Conservation (phyloP, 1,284 basidiomycete genomes). For the Marasmius fiardii region DNA sequence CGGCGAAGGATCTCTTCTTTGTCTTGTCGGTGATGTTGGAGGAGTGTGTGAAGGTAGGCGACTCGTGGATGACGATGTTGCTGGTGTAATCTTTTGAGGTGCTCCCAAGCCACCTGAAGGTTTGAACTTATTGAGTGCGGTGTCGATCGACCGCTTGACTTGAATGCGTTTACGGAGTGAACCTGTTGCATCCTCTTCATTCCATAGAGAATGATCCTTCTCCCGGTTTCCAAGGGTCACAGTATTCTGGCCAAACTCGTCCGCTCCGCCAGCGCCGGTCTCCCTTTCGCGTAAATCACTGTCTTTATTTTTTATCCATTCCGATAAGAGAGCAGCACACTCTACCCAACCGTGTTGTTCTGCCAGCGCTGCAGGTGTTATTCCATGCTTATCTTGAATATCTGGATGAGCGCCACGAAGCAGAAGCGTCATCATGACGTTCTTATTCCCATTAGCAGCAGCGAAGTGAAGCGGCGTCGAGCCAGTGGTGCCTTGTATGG, state of each 20-base stretch:
- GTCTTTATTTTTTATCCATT: constrained; percentile 59
- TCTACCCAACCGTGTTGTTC: constrained; percentile 64
- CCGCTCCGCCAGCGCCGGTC: constrained; percentile 13
- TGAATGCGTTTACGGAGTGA: constrained; percentile 42
- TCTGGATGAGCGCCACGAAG: constrained; percentile 76
- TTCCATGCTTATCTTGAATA: constrained; percentile 81
- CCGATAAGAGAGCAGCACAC: constrained; percentile 55
- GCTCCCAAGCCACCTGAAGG: constrained; percentile 19
- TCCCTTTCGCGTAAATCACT: constrained; percentile 49
- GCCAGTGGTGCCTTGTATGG: constrained; percentile 77
- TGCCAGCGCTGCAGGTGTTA: constrained; percentile 76
- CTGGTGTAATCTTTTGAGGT: constrained; percentile 17
- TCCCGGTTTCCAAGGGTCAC: background rate
- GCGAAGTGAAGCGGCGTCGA: constrained; percentile 95
- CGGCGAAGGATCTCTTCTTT: constrained; percentile 34
- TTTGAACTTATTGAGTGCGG: constrained; percentile 54
- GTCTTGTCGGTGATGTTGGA: constrained; percentile 36
- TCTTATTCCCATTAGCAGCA: constrained; percentile 83
- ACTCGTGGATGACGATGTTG: constrained; percentile 21
- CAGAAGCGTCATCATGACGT: constrained; percentile 73
- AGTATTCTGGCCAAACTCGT: constrained; percentile 9
- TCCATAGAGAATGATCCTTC: constrained; percentile 16
- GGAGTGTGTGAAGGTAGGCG: constrained; percentile 30
- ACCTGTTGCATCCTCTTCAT: constrained; percentile 23
- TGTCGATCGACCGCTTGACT: constrained; percentile 63